phyloP scores from a whole-genome alignment of 768 basidiomycete genomes.

The Leccinum broughii region DNA sequence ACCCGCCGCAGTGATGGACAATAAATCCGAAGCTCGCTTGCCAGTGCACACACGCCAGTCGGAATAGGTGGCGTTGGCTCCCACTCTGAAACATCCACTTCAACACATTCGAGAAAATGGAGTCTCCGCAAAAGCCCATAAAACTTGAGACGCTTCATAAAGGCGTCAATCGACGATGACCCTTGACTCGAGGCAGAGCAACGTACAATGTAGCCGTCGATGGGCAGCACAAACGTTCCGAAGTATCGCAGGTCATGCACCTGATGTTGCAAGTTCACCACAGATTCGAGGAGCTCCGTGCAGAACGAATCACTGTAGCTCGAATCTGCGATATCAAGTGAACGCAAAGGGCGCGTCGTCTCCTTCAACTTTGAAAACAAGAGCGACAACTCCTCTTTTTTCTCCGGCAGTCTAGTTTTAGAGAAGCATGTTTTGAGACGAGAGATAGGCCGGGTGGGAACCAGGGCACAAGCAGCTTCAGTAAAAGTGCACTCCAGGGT shows the following conservation, averaged over 20 bases:
- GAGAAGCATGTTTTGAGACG: constrained; percentile 73
- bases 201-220: constrained; percentile 39
- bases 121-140: constrained; percentile 61
- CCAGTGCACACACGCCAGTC: constrained; percentile 56
- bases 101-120: constrained; percentile 50
- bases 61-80: constrained; percentile 53
- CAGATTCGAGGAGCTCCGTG: constrained; percentile 48
- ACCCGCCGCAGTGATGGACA: constrained; percentile 50
- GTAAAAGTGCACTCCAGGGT: constrained; percentile 67
- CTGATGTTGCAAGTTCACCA: constrained; percentile 38
- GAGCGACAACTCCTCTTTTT: constrained; percentile 50
- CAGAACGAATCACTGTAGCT: constrained; percentile 56
- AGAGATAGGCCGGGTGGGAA: constrained; percentile 58
- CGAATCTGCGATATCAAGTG: constrained; percentile 65
- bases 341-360: constrained; percentile 45
- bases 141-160: constrained; percentile 55
- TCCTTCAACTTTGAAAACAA: constrained; percentile 48
- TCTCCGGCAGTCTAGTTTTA: constrained; percentile 45
- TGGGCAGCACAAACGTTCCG: constrained; percentile 63
- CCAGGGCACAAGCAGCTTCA: constrained; percentile 57
- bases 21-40: constrained; percentile 61
- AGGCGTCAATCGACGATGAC: constrained; percentile 2
- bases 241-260: constrained; percentile 52
- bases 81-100: constrained; percentile 69
- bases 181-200: constrained; percentile 16